Conservation (phyloP, 73 alveolate species). For the Paramecium octaurelia region DNA sequence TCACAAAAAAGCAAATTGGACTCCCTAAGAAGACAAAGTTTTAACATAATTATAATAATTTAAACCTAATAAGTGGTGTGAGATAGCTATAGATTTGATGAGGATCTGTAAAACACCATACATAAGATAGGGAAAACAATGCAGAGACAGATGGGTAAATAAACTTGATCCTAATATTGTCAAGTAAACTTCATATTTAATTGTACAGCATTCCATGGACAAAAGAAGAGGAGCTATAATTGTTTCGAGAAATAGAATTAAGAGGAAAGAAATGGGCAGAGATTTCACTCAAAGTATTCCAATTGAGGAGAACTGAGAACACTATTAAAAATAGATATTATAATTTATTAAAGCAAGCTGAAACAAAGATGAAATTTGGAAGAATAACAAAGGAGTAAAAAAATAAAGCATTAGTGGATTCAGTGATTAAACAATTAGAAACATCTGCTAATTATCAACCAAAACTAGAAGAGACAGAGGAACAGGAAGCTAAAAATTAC, state of each 20-base stretch:
- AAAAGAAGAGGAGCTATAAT: neutral
- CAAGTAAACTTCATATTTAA: neutral
- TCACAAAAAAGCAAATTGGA: neutral
- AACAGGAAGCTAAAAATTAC: neutral
- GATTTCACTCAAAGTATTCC: neutral
- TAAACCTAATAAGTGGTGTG: slow-evolving; percentile 33
- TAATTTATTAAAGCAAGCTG: slow-evolving; percentile 28
- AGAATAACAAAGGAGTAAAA: neutral
- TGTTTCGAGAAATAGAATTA: neutral
- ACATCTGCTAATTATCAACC: neutral
- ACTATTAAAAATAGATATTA: slow-evolving; percentile 28
- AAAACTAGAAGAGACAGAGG: neutral
- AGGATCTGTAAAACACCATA: slow-evolving; percentile 6
- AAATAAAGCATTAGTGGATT: neutral
- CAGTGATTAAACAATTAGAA: neutral
- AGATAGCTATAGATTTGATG: slow-evolving; percentile 27
- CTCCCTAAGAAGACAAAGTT: neutral
- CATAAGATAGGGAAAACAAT: neutral
- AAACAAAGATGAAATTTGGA: neutral
- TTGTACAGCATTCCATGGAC: neutral
- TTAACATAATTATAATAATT: neutral
- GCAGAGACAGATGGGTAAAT: slow-evolving; percentile 47
- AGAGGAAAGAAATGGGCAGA: slow-evolving; percentile 46
- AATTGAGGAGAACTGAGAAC: slow-evolving; percentile 34
- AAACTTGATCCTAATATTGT: slow-evolving; percentile 32